Evolutionary conservation across 108 stramenopile species (phyloP), one percentile per base, ranked within the genome.

Genomic region (Cyclotella choctawhatcheeana): DNA sequence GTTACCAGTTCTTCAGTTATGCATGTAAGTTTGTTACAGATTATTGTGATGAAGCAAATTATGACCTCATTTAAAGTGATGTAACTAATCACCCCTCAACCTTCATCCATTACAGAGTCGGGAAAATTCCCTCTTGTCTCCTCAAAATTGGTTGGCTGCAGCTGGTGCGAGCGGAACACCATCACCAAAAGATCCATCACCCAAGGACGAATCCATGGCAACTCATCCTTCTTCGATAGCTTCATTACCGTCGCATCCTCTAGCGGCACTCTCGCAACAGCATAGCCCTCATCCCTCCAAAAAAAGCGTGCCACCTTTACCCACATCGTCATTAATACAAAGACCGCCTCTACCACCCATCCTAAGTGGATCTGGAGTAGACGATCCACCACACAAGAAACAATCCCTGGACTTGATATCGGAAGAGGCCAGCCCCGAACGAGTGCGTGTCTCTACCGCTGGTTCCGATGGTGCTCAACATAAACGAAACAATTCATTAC

Each of bases 51-150:
- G n/a, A n/a, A n/a, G n/a, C n/a, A n/a, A n/a, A n/a, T n/a, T n/a
- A n/a, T n/a, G n/a, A n/a, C n/a, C n/a, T n/a, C n/a, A n/a, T n/a
- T n/a, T n/a, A n/a, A n/a, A n/a, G n/a, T n/a, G n/a, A n/a, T n/a
- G n/a, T n/a, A n/a, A n/a, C n/a, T n/a, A n/a, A n/a, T n/a, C n/a
- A n/a, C n/a, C n/a, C n/a, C n/a, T n/a, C n/a, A n/a, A n/a, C n/a
- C n/a, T n/a, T n/a, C n/a, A n/a, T n/a, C n/a, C n/a, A n/a, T 21
- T 69, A 44, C 69, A 77, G 60, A 79, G 70, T 48, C 58, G 77
- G 67, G 77, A 79, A 29, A 71, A 70, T 31, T 79, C 77, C n/a
- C 24, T 67, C 1, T 3, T 75, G 37, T 56, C 65, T 32, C 45
- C 64, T 50, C 21, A 44, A 21, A 59, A 44, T 40, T 67, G 43